phyloP scores from a whole-genome alignment of 768 basidiomycete genomes.

The Fistulinella prunicolor region DNA sequence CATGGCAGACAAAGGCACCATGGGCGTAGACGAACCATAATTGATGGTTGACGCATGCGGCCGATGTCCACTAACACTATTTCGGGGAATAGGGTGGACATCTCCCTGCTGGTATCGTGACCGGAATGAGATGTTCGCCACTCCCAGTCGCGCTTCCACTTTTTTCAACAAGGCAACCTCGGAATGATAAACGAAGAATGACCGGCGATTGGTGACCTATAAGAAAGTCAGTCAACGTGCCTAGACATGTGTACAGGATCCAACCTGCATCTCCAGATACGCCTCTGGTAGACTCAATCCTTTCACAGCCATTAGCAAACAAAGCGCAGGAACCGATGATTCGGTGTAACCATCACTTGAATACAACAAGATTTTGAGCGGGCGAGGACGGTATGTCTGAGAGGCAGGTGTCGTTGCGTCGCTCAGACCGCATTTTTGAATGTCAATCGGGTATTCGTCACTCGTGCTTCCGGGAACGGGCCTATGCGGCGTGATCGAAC shows the following conservation, averaged over 20 bases:
- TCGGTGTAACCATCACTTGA: constrained; percentile 92
- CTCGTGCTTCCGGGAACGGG: not conserved
- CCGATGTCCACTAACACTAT: constrained; percentile 15
- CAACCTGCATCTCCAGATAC: constrained; percentile 80
- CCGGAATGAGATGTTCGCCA: constrained; percentile 16
- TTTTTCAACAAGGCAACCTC: constrained; percentile 73
- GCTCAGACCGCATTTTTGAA: constrained; percentile 13
- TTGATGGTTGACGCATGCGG: constrained; percentile 22
- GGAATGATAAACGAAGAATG: constrained; percentile 88
- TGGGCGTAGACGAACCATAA: constrained; percentile 15
- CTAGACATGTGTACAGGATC: not conserved
- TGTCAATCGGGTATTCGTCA: constrained; percentile 17
- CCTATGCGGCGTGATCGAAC: constrained; percentile 17
- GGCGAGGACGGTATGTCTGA: constrained; percentile 46
- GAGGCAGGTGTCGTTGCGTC: constrained; percentile 5
- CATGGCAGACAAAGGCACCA: constrained; percentile 3
- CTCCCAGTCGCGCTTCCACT: constrained; percentile 55
- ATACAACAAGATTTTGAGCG: constrained; percentile 75
- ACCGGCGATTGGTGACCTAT: constrained; percentile 61
- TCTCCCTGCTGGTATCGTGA: constrained; percentile 26
- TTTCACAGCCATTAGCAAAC: constrained; percentile 78
- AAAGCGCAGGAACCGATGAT: constrained; percentile 82
- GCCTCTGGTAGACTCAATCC: constrained; percentile 77
- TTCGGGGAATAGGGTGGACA: constrained; percentile 14
- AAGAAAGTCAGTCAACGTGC: not conserved